phyloP scores from a whole-genome alignment of 208 protist species.

The Leishmania braziliensis region DNA sequence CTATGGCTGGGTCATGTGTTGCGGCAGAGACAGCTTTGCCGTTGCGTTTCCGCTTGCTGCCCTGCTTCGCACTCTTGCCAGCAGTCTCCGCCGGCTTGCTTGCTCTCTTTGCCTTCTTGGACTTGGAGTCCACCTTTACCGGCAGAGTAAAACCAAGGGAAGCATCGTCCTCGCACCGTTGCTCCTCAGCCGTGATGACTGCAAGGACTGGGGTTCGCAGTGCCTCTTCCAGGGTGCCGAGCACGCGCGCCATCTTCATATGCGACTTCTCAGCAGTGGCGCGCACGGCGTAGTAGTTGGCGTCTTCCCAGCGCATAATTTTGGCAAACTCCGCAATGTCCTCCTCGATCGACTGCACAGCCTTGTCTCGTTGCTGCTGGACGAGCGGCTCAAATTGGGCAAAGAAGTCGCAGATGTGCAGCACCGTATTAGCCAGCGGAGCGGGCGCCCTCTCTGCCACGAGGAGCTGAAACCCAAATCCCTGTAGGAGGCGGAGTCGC shows the following conservation, averaged over 20 bases:
- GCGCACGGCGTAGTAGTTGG: slow-evolving; percentile 96
- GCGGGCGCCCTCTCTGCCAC: slow-evolving; percentile 36
- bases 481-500: slow-evolving; percentile 64
- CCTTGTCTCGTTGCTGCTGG: slow-evolving; percentile 35
- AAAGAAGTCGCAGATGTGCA: slow-evolving; percentile 89
- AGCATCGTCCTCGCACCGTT: slow-evolving; percentile 81
- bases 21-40: slow-evolving; percentile 19
- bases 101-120: slow-evolving; percentile 20
- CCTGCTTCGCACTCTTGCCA: slow-evolving; percentile 12
- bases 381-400: slow-evolving; percentile 72
- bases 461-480: slow-evolving; percentile 74
- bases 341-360: slow-evolving; percentile 75
- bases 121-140: slow-evolving; percentile 12
- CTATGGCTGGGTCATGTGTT: neutral
- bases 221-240: slow-evolving; percentile 70
- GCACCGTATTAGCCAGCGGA: slow-evolving; percentile 67
- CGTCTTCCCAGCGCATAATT: slow-evolving; percentile 93
- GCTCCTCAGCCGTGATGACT: slow-evolving; percentile 71
- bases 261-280: slow-evolving; percentile 96
- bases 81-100: slow-evolving; percentile 3
- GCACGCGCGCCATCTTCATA: slow-evolving; percentile 89
- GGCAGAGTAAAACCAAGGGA: slow-evolving; percentile 68
- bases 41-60: slow-evolving; percentile 30
- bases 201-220: slow-evolving; percentile 69
- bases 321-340: slow-evolving; percentile 87